Percentiles rank a stretch among this genome's conserved stretches.
Evolutionary conservation across 176 grass and related monocot species (phyloP).

Genomic region (Hyparrhenia diplandra): DNA sequence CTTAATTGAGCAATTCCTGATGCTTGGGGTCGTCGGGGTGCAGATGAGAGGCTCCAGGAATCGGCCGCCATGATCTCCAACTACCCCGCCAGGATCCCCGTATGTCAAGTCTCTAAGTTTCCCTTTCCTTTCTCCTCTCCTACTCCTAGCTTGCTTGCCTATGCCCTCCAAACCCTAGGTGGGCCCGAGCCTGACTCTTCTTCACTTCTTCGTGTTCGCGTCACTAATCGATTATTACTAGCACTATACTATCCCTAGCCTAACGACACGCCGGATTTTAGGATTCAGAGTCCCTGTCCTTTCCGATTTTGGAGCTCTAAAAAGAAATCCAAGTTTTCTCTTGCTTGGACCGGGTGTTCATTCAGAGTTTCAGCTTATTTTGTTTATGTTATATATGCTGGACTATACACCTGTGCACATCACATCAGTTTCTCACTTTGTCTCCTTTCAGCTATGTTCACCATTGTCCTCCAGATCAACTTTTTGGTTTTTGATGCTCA

Average conservation of each 20-base stretch:
- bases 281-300: not conserved
- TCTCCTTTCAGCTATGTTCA: not conserved
- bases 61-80: constrained; percentile 59
- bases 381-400: no score
- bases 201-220: no score
- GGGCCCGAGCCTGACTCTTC: not conserved
- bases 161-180: not conserved
- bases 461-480: not conserved
- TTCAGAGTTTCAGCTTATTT: no score
- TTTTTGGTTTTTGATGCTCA: not conserved
- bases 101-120: constrained; percentile 2
- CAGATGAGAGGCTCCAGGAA: constrained; percentile 60
- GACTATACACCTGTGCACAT: no score
- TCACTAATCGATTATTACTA: not conserved
- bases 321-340: no score
- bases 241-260: not conserved
- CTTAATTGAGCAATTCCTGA: not conserved
- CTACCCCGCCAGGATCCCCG: constrained; percentile 52
- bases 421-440: no score
- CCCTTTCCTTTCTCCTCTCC: not conserved
- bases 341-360: no score
- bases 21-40: not conserved
- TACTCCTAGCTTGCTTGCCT: not conserved
- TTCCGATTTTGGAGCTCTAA: not conserved
- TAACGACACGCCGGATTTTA: not conserved